phyloP scores from a whole-genome alignment of 2,329 filamentous ascomycete species.

The Intubia oerlemansii region DNA sequence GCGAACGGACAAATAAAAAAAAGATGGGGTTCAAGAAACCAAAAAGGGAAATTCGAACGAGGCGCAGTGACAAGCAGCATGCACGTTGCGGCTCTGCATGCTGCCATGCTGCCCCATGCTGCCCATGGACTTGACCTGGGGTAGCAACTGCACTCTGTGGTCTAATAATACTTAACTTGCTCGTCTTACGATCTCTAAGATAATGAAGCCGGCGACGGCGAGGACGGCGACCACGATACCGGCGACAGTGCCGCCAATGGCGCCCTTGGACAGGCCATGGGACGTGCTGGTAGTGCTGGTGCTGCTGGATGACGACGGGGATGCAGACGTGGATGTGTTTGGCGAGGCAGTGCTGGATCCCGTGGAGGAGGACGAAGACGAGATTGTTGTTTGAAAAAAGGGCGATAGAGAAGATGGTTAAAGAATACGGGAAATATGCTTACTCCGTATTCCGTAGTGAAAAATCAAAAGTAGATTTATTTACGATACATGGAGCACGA shows the following conservation, averaged over 20 bases:
- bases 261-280: conserved; percentile 11
- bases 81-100: neutral
- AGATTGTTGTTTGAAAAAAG: conserved; percentile 1
- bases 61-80: no score
- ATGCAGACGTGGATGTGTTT: neutral
- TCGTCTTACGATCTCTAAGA: no score
- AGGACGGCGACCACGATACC: conserved; percentile 12
- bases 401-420: neutral
- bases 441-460: no score
- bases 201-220: conserved; percentile 10
- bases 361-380: neutral
- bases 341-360: neutral
- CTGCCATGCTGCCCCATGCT: neutral
- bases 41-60: no score
- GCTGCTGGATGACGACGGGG: conserved; percentile 3
- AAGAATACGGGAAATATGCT: no score
- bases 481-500: no score
- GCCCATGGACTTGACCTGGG: neutral
- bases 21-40: no score
- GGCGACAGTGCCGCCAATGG: conserved; percentile 15
- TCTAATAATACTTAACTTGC: no score
- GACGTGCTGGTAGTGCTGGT: no score
- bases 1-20: no score
- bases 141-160: neutral
- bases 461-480: no score